Base-by-base conservation (phyloP, 2,329 filamentous ascomycete genomes). In the Ophiostoma quercus region DNA sequence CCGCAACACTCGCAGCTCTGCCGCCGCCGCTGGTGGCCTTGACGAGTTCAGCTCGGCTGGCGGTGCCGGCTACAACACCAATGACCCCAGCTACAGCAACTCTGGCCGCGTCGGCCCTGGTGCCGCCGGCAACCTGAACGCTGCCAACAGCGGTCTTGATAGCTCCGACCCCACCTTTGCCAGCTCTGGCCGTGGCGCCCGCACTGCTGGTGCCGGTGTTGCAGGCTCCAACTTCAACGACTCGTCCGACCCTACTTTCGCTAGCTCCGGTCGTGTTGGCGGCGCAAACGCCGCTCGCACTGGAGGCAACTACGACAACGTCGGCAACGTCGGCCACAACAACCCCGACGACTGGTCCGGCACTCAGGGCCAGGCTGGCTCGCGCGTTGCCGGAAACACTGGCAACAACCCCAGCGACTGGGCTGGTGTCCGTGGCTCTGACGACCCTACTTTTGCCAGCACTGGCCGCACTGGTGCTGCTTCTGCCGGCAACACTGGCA, bases 61-160 rank as follows among this genome's bases (percentile, higher is more conserved):
- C 67, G 75, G 66, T 34, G 66, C 22, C 14, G 32, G 43, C 22
- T 34, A 54, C 25, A 63, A 12, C 68, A 74, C 73, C 29, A 67
- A 73, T 69, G 71, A 73, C 65, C 65, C 73, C 75, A 83, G 80
- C 63, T 82, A 86, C 74, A 77, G 82, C 12, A 82, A 83, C 71
- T 77, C 77, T 70, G 77, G 57, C 66, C n/a, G 66, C 66, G 22
- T 57, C 43, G 66, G 77, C 32, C 51, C 68, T 12, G 66, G 66
- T 37, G 60, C 66, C 16, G 66, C 39, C 19, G 39, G 39, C 66
- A 29, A 43, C 66, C 43, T 25, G 65, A 34, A 39, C 22, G n/a
- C 66, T 29, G 66, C 66, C 29, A 39, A 12, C 60, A 37, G 66
- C 39, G 39, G 66, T 11, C 22, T 47, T 19, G 65, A 22, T 9